Base-by-base conservation (phyloP, 176 grass and related monocot species). In the Carex cristatella region DNA sequence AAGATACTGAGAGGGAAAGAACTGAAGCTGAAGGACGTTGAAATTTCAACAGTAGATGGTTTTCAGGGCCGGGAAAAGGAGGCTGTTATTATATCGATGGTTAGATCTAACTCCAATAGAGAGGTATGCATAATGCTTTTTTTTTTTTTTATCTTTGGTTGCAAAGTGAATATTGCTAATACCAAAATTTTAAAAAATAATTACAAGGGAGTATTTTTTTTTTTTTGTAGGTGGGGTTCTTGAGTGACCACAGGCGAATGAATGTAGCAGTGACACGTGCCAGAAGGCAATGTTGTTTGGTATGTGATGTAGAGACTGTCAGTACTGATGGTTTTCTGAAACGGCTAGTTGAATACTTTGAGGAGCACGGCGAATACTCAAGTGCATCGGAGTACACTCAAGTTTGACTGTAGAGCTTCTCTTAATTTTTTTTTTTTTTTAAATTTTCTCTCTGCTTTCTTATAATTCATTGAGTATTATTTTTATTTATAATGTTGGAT, bases 51-150 rank as follows among this genome's bases (percentile, higher is more conserved):
- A 2, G 95, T 98, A 70, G 95, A 98, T 88, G 95, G 95, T 6
- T 98, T 98, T 79, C 95, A 98, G 84, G 95, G 95, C 48, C 83
- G 95, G 40, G 95, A 98, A 53, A 98, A 98, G 87, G 95, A 98
- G 87, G 93, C 95, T 57, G 93, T 95, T 71, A 90, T 98, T 85
- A 95, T 98, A 84, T 85, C 95, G 7, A 98, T 98, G 95, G 95
- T 98, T 71, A 87, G 95, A 40, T 98, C 93, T 40, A 98, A 98
- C 86, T 90, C 89, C 30, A 94, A 90, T 83, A 94, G 90, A 86
- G 93, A 98, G 95, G 95, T 94, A 88, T 84, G 15, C 67, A 82
- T 70, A 65, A 57, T 63, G 63, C 68, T 83, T 80, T 10, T 71
- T 82, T 44, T 83, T 23, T 83, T 80, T 10, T 71, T 82, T 44